These are phyloP conservation scores for Ogataea nitratoaversa DNA, from an alignment of 805 yeast genomes.

Conservation along the genomic window DNA sequence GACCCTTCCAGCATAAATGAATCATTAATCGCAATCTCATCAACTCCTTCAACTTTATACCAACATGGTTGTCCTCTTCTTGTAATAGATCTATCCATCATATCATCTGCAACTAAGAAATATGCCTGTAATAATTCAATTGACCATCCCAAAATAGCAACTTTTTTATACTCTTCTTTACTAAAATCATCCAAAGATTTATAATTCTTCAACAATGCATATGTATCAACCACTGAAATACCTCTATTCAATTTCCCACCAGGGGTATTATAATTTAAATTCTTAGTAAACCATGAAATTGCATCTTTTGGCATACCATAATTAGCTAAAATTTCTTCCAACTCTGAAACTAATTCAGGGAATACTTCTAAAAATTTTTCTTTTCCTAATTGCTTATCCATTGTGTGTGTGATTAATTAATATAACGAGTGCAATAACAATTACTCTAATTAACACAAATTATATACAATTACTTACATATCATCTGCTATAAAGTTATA, in stretches of 20 bases:
- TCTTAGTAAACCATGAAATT: slow-evolving; percentile 73
- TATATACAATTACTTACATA: too few relatives aligned
- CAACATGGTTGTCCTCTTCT: slow-evolving; percentile 99
- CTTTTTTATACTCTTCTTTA: slow-evolving; percentile 70
- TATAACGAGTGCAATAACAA: not conserved
- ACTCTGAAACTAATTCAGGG: slow-evolving; percentile 74
- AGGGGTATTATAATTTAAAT: slow-evolving; percentile 80
- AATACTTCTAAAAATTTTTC: slow-evolving; percentile 62
- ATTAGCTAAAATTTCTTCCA: slow-evolving; percentile 51
- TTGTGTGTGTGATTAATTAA: slow-evolving; percentile 4
- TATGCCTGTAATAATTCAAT: slow-evolving; percentile 93
- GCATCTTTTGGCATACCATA: slow-evolving; percentile 88
- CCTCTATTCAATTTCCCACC: slow-evolving; percentile 98
- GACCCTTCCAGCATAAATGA: slow-evolving; percentile 96
- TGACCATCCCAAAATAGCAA: slow-evolving; percentile 92
- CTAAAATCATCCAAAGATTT: slow-evolving; percentile 53
- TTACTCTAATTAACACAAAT: not conserved
- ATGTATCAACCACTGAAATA: slow-evolving; percentile 89
- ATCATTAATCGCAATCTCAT: slow-evolving; percentile 94
- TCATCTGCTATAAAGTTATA: too few relatives aligned
- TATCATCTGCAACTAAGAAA: slow-evolving; percentile 96
- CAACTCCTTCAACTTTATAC: slow-evolving; percentile 78
- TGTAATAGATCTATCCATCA: slow-evolving; percentile 95
- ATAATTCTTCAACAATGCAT: slow-evolving; percentile 68
- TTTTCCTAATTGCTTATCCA: slow-evolving; percentile 40